Conservation (phyloP, 2,329 filamentous ascomycete species). For the Arthroderma sp. region DNA sequence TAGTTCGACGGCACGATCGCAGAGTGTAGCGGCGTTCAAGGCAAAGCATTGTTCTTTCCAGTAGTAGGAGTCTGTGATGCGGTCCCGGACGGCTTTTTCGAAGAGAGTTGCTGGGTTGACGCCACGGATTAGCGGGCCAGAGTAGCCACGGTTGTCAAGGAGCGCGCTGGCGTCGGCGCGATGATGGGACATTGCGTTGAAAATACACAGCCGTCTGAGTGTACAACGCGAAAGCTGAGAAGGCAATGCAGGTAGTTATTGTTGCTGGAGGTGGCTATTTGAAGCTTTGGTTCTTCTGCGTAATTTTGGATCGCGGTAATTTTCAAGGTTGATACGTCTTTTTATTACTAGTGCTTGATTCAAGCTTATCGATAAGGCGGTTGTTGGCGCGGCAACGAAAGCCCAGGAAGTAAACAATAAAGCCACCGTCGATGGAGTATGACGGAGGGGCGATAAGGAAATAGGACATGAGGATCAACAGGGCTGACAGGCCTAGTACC, state of each 20-base stretch:
- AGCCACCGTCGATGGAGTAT: not conserved
- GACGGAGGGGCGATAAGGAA: too few species aligned
- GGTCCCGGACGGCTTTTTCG: constrained; percentile 89
- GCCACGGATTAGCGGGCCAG: constrained; percentile 64
- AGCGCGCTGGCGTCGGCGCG: constrained; percentile 64
- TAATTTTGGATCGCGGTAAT: too few species aligned
- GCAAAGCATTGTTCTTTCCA: constrained; percentile 99
- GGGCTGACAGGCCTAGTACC: too few species aligned
- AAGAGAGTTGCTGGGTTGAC: constrained; percentile 92
- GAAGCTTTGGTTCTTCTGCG: not conserved
- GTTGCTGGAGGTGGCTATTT: not conserved
- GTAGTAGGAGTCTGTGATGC: constrained; percentile 90
- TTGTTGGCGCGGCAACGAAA: constrained; percentile 22
- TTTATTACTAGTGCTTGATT: not conserved
- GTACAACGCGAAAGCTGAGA: not conserved
- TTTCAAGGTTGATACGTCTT: not conserved
- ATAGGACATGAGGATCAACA: too few species aligned
- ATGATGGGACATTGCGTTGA: constrained; percentile 37
- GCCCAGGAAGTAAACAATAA: constrained; percentile 13
- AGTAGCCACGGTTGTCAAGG: constrained; percentile 81
- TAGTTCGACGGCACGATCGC: constrained; percentile 80
- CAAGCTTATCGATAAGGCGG: constrained; percentile 23
- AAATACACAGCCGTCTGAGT: not conserved
- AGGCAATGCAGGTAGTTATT: not conserved
- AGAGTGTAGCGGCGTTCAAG: constrained; percentile 65